Evolutionary conservation across 148 eudicot species (phyloP), one percentile per base, ranked within the genome.

Genomic region (Rhododendron kiyosumense): DNA sequence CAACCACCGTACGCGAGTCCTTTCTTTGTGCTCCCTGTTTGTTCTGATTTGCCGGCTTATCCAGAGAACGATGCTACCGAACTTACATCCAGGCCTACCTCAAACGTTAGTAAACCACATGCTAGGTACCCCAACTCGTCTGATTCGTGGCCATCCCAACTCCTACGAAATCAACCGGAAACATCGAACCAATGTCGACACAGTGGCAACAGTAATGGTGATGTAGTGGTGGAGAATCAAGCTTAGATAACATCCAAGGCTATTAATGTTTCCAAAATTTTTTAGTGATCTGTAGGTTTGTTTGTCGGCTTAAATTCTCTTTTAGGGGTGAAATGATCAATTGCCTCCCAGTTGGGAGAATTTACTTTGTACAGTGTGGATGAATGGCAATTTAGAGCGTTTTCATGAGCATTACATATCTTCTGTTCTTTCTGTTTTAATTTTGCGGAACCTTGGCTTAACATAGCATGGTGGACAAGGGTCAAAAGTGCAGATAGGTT

Each of bases 71-170:
- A 88, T 65, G 34, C 89, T 46, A 48, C 87, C n/a, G 30, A 48
- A 49, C 18, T 22, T 20, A 46, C 83, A 41, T n/a, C 89, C 34
- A 85, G 85, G 57, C 87, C 90, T 71, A 67, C 91, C 5, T 86
- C 94, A 48, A 61, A 82, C 57, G 93, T 94, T 86, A 94, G 94
- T 86, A 96, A 94, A 88, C 99, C 98, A 41, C 93, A 91, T 84
- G 90, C 99, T 41, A 90, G 99, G 85, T 96, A 96, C 88, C 98
- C 98, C 5, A 89, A 94, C 1, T 85, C 92, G 0, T 89, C 90
- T 17, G 99, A 94, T 87, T 91, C 92, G 32, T 96, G 99, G 99
- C 93, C 98, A 22, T 85, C 90, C 84, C 92, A 92, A 81, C 88
- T 96, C 84, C 92, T 96, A 24, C 89, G 86, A 54, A 88, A 93